phyloP scores from a whole-genome alignment of 768 basidiomycete genomes.

The Udeniomyces megalosporus region DNA sequence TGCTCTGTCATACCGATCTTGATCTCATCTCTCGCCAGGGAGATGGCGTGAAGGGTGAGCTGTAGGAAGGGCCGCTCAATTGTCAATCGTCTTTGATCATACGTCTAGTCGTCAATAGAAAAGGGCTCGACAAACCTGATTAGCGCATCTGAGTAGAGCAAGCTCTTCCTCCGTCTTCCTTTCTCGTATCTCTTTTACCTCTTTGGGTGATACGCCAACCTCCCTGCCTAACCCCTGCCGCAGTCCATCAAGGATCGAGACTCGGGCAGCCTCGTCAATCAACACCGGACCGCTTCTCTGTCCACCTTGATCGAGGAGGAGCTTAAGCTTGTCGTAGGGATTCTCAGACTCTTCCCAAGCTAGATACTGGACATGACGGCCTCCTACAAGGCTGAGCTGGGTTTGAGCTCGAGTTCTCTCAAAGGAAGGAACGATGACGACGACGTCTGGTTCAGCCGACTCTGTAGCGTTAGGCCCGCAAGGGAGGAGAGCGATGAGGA shows the following conservation, averaged over 20 bases:
- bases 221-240: conserved; percentile 6
- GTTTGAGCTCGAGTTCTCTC: conserved; percentile 53
- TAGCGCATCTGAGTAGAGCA: conserved; percentile 55
- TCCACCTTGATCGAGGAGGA: conserved; percentile 22
- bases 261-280: conserved; percentile 45
- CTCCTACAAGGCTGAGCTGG: conserved; percentile 39
- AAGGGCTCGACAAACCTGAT: conserved; percentile 41
- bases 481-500: conserved; percentile 51
- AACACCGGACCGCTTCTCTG: conserved; percentile 33
- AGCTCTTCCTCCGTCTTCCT: conserved; percentile 58
- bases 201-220: conserved; percentile 17
- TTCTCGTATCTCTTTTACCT: conserved; percentile 49
- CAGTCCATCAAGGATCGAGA: conserved; percentile 52
- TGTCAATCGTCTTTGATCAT: neutral
- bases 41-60: conserved; percentile 63
- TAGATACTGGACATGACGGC: conserved; percentile 29
- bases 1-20: conserved; percentile 63
- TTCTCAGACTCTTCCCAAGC: conserved; percentile 46
- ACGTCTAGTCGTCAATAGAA: neutral
- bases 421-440: conserved; percentile 58
- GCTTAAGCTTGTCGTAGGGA: conserved; percentile 44
- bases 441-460: conserved; percentile 35
- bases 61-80: conserved; percentile 24
- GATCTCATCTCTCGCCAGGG: conserved; percentile 45
- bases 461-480: neutral